Base-by-base conservation (phyloP, 164 flowering plant genomes). In the Hamamelis virginiana region DNA sequence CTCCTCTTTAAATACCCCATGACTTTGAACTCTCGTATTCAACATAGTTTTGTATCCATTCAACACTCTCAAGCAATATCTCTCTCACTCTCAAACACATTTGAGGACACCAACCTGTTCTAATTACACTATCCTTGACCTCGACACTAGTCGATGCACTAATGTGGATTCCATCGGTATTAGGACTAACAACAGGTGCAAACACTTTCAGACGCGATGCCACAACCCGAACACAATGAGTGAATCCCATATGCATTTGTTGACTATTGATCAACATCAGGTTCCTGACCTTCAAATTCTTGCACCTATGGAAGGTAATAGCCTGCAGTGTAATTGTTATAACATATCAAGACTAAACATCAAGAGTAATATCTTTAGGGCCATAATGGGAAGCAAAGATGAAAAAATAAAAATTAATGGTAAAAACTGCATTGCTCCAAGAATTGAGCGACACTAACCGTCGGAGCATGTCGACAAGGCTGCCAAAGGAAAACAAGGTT, bases 101-200 rank as follows among this genome's bases (percentile, higher is more conserved):
- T 55, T 21, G 9, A 68, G 26, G 55, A 28, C n/a, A 69, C 77
- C 9, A 62, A 92, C 99, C 99, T 78, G 99, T 93, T 72, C 75
- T 66, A 26, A 93, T 83, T 18, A 72, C 52, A 73, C 78, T 75
- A 71, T 85, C 70, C 72, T 77, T 82, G 74, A 96, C 75, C 71
- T 69, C 73, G 59, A 96, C 85, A 60, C 75, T 70, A 23, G 71
- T 82, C 26, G 97, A 89, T 47, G 81, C 69, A 75, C 92, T 91
- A 16, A 96, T 87, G 81, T 93, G 98, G 72, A 96, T 84, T 55
- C 94, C 99, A 78, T 96, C 99, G 0, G 99, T 96, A 74, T 96
- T 96, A 6, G 99, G 99, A 69, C 99, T 93, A 15, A 38, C 33
- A 44, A 68, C 75, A 50, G 98, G 97, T 44, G 98, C 96, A 46